These are phyloP conservation scores for Dactylis glomerata DNA, from an alignment of 176 grass and related monocot genomes.

Conservation along the genomic window DNA sequence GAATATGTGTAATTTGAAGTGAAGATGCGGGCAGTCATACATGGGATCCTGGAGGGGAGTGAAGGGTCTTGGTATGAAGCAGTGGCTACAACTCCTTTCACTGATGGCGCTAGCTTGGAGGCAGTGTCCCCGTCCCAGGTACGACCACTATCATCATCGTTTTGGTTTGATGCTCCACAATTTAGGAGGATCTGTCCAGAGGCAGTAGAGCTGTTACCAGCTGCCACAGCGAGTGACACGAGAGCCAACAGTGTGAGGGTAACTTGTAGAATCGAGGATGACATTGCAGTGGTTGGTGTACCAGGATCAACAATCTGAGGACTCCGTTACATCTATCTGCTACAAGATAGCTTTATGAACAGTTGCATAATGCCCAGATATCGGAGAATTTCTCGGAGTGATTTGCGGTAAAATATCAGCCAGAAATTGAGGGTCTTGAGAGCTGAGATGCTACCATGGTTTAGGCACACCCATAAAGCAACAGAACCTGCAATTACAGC, in stretches of 20 bases:
- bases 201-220: slow-evolving; percentile 20
- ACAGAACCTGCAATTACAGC: slow-evolving; percentile 3
- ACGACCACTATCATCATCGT: background rate
- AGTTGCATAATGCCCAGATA: background rate
- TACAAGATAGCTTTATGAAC: background rate
- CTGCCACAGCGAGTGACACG: background rate
- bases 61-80: slow-evolving; percentile 20
- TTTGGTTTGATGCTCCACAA: slow-evolving; percentile 38
- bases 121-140: slow-evolving; percentile 39
- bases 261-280: background rate
- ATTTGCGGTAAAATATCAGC: background rate
- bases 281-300: slow-evolving; percentile 14
- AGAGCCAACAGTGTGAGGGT: slow-evolving; percentile 21
- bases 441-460: background rate
- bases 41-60: slow-evolving; percentile 27
- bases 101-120: slow-evolving; percentile 52
- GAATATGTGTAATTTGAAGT: slow-evolving; percentile 56
- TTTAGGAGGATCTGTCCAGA: slow-evolving; percentile 31
- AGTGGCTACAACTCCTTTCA: background rate
- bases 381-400: background rate
- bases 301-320: background rate
- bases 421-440: background rate
- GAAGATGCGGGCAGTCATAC: slow-evolving; percentile 47
- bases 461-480: background rate
- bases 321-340: background rate